Percentiles rank a stretch among this genome's conserved stretches.
These are phyloP conservation scores for Apiospora phragmitis DNA, from an alignment of 2,329 filamentous ascomycete genomes.

Conservation along the genomic window DNA sequence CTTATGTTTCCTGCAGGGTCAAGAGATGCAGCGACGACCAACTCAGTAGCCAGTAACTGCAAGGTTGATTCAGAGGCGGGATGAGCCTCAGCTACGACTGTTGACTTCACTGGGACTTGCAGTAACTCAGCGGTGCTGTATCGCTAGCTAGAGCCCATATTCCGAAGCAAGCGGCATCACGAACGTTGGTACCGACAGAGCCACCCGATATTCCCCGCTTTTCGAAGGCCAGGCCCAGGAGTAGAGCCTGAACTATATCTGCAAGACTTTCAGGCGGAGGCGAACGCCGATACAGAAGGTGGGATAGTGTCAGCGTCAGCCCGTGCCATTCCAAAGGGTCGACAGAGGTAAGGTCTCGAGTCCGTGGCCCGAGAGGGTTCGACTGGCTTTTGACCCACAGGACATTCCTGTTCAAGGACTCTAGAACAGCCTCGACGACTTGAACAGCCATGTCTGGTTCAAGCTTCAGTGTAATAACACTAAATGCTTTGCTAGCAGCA, in stretches of 20 bases:
- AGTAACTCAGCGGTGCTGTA: constrained; percentile 81
- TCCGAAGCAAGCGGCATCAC: constrained; percentile 94
- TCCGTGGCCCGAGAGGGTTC: constrained; percentile 33
- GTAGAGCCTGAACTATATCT: constrained; percentile 73
- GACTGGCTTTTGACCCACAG: constrained; percentile 48
- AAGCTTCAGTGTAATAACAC: constrained; percentile 79
- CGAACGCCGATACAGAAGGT: constrained; percentile 82
- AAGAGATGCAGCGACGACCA: constrained; percentile 79
- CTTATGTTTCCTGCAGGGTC: constrained; percentile 93
- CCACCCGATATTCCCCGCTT: constrained; percentile 83
- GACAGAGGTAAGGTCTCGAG: constrained; percentile 69
- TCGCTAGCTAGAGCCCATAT: constrained; percentile 90
- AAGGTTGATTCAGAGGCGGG: constrained; percentile 53
- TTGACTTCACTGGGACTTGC: constrained; percentile 53
- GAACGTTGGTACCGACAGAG: constrained; percentile 84
- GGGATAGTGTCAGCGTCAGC: constrained; percentile 80
- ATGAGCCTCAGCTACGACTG: constrained; percentile 41
- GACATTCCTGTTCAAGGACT: constrained; percentile 62
- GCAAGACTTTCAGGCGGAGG: constrained; percentile 70
- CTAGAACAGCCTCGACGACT: constrained; percentile 83
- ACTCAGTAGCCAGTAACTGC: constrained; percentile 77
- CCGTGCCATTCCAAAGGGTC: constrained; percentile 91
- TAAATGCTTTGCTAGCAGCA: constrained; percentile 89
- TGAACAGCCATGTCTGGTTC: constrained; percentile 79
- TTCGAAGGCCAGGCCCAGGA: constrained; percentile 84